phyloP scores from a whole-genome alignment of 2,329 filamentous ascomycete species.

The Penicillium sp. region DNA sequence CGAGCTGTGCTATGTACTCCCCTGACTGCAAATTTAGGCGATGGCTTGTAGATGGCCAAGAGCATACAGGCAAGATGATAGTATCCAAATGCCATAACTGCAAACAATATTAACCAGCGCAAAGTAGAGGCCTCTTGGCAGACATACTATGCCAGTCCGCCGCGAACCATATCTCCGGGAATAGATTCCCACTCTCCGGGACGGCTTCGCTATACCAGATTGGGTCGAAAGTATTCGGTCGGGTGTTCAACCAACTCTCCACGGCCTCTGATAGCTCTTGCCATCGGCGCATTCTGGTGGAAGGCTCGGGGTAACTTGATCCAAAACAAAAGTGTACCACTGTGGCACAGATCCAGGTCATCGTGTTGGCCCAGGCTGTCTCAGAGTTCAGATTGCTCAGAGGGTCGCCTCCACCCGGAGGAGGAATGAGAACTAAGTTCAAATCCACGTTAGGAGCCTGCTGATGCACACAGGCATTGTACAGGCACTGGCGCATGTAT shows the following conservation, averaged over 20 bases:
- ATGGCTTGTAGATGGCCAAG: conserved; percentile 10
- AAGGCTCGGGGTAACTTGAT: conserved; percentile 5
- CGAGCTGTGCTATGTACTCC: conserved; percentile 1
- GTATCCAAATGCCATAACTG: conserved; percentile 10
- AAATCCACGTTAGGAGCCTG: conserved; percentile 11
- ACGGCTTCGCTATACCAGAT: conserved; percentile 8
- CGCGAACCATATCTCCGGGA: conserved; percentile 9
- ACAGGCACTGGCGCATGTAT: conserved; percentile 12
- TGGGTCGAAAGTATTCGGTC: conserved; percentile 6
- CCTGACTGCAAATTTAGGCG: conserved; percentile 8
- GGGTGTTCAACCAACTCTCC: conserved; percentile 3
- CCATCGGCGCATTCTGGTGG: conserved; percentile 4
- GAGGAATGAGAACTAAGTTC: conserved; percentile 7
- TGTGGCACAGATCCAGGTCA: conserved; percentile 12
- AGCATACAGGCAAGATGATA: conserved; percentile 13
- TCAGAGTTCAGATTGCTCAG: conserved; percentile 8
- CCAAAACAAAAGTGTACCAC: conserved; percentile 12
- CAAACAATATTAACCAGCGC: neutral
- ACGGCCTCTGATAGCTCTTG: conserved; percentile 8
- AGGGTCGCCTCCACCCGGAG: conserved; percentile 3
- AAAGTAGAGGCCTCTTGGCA: neutral
- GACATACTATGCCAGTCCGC: conserved; percentile 10
- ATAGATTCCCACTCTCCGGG: conserved; percentile 4
- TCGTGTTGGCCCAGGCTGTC: conserved; percentile 12
- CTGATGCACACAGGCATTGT: conserved; percentile 11